These are phyloP conservation scores for Xylaria flabelliformis DNA, from an alignment of 495 filamentous ascomycete genomes.

Conservation along the genomic window DNA sequence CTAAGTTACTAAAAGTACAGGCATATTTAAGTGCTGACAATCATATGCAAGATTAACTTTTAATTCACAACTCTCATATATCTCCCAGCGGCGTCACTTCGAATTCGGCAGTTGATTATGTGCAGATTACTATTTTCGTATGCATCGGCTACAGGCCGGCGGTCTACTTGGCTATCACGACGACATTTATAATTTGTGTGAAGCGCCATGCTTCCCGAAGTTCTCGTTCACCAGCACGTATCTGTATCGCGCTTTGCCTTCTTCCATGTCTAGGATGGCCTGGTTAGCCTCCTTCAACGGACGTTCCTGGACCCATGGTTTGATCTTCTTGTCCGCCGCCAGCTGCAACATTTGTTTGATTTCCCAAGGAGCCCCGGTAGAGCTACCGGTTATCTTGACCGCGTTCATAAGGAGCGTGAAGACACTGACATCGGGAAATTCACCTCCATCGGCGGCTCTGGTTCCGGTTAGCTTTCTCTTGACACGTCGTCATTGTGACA, in stretches of 20 bases:
- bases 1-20: too few species aligned
- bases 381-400: conserved; percentile 72
- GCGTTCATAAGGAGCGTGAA: conserved; percentile 70
- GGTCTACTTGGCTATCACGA: background rate
- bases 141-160: background rate
- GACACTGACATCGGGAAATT: conserved; percentile 61
- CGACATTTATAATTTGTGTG: conserved; percentile 6
- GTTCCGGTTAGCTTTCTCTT: background rate
- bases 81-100: background rate
- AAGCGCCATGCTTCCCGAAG: conserved; percentile 29
- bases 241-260: conserved; percentile 74
- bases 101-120: background rate
- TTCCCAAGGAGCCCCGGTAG: conserved; percentile 76
- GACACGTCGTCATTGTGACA: background rate
- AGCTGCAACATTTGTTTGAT: conserved; percentile 81
- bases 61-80: background rate
- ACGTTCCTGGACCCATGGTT: conserved; percentile 74
- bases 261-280: conserved; percentile 70
- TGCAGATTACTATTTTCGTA: background rate
- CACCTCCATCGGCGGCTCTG: conserved; percentile 49
- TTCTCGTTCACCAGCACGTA: conserved; percentile 75
- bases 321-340: conserved; percentile 75
- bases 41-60: background rate
- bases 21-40: background rate
- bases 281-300: conserved; percentile 76